phyloP scores from a whole-genome alignment of 2,329 filamentous ascomycete genomes.

The Cercospora canescens region DNA sequence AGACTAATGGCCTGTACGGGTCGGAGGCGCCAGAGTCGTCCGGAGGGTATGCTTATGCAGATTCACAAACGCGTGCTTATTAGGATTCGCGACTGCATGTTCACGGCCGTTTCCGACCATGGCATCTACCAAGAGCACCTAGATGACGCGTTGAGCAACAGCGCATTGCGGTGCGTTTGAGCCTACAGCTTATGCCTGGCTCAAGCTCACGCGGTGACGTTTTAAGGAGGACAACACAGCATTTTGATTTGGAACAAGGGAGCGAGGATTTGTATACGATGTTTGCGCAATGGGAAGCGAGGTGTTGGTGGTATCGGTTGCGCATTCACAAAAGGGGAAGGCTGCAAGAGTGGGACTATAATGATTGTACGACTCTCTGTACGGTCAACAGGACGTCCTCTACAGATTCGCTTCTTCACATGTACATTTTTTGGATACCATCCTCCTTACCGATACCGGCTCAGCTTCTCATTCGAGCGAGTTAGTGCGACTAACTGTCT shows the following conservation, averaged over 20 bases:
- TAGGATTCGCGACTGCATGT: not conserved
- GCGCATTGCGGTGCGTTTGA: not conserved
- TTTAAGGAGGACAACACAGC: not conserved
- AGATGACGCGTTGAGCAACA: not conserved
- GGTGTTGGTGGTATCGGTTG: slow-evolving; percentile 6
- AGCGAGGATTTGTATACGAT: not conserved
- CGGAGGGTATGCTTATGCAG: slow-evolving; percentile 5
- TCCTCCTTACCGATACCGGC: not conserved
- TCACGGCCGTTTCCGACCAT: not conserved
- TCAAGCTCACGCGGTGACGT: not conserved
- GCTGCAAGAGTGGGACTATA: not conserved
- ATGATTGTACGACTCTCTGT: slow-evolving; percentile 7
- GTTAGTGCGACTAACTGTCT: not conserved
- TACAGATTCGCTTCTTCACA: slow-evolving; percentile 1
- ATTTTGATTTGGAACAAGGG: not conserved
- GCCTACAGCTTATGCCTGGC: not conserved
- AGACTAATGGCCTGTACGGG: slow-evolving; percentile 2
- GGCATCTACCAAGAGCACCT: not conserved
- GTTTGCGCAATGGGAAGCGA: not conserved
- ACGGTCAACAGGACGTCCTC: slow-evolving; percentile 5
- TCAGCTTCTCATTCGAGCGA: not conserved
- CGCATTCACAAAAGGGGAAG: slow-evolving; percentile 8
- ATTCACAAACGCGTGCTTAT: slow-evolving; percentile 1
- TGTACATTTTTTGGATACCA: slow-evolving; percentile 1
- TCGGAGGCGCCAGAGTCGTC: slow-evolving; percentile 7